These are phyloP conservation scores for Starmerella geochares DNA, from an alignment of 805 yeast genomes.

Conservation along the genomic window DNA sequence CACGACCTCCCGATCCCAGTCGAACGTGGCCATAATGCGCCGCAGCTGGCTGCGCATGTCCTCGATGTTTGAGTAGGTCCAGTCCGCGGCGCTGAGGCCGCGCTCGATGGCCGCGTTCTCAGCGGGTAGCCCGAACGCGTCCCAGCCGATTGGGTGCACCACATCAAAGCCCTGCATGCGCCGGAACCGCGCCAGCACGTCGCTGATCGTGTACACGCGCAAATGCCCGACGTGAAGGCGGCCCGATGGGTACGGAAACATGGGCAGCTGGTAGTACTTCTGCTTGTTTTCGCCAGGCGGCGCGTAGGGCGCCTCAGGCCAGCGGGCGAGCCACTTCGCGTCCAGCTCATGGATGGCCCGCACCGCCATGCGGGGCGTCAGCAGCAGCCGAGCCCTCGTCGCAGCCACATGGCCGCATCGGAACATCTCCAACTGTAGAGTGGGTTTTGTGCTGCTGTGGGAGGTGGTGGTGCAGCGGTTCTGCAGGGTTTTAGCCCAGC, in stretches of 20 bases:
- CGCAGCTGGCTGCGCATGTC: conserved; percentile 80
- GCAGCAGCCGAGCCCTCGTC: neutral
- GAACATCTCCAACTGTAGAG: neutral
- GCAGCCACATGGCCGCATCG: neutral
- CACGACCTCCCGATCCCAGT: conserved; percentile 83
- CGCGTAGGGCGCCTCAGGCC: conserved; percentile 18
- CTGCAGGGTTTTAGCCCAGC: conserved; percentile 1
- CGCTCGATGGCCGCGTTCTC: conserved; percentile 95
- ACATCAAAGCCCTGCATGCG: conserved; percentile 68
- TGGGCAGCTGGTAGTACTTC: conserved; percentile 56
- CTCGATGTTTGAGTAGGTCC: conserved; percentile 75
- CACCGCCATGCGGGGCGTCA: neutral
- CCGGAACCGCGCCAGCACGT: conserved; percentile 67
- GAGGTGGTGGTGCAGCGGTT: neutral
- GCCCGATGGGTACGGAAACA: conserved; percentile 98
- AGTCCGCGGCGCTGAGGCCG: conserved; percentile 60
- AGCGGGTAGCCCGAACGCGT: conserved; percentile 96
- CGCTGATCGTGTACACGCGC: conserved; percentile 85
- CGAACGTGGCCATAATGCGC: conserved; percentile 72
- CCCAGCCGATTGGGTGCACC: conserved; percentile 98
- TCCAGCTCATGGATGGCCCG: conserved; percentile 23
- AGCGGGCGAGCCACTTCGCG: conserved; percentile 28
- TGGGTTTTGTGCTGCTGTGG: neutral
- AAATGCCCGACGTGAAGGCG: conserved; percentile 86
- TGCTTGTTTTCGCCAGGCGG: conserved; percentile 26